phyloP scores from a whole-genome alignment of 306 rosid genomes.

The Echinosophora koreensis region DNA sequence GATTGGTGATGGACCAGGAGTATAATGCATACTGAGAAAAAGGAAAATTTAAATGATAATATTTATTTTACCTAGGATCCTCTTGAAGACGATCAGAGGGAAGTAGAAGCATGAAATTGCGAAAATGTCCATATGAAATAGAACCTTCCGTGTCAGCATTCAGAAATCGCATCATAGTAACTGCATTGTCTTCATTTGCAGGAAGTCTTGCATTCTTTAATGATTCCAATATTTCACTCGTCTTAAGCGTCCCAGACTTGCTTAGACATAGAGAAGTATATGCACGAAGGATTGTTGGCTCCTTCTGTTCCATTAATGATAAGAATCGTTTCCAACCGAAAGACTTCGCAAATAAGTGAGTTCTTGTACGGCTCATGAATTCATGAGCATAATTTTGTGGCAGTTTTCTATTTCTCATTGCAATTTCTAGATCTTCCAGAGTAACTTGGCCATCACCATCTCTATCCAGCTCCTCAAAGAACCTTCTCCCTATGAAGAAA shows the following conservation, averaged over 20 bases:
- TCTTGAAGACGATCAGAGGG: slow-evolving; percentile 98
- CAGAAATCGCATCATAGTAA: slow-evolving; percentile 98
- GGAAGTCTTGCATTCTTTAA: slow-evolving; percentile 94
- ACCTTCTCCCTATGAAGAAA: slow-evolving; percentile 78
- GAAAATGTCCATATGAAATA: slow-evolving; percentile 96
- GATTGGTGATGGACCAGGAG: neutral
- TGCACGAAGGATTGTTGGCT: slow-evolving; percentile 98
- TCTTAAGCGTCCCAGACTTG: slow-evolving; percentile 97
- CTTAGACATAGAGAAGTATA: slow-evolving; percentile 94
- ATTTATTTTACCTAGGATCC: slow-evolving; percentile 86
- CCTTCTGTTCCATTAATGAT: slow-evolving; percentile 97
- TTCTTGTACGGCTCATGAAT: slow-evolving; percentile 93
- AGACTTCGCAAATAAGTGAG: slow-evolving; percentile 92
- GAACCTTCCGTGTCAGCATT: slow-evolving; percentile 94
- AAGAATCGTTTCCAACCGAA: slow-evolving; percentile 96
- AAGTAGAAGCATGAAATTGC: slow-evolving; percentile 96
- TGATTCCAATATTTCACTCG: slow-evolving; percentile 91
- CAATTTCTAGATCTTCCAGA: slow-evolving; percentile 93
- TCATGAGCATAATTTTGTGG: slow-evolving; percentile 95
- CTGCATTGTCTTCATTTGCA: slow-evolving; percentile 96
- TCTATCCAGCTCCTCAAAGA: slow-evolving; percentile 97
- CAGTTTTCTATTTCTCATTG: slow-evolving; percentile 87
- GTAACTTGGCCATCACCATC: slow-evolving; percentile 98
- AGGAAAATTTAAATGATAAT: slow-evolving; percentile 43
- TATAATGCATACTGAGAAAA: slow-evolving; percentile 3